A percentile compares a stretch with the other conserved stretches of the same genome.
phyloP scores from a whole-genome alignment of 768 basidiomycete genomes.

The Leucocoprinus birnbaumii region DNA sequence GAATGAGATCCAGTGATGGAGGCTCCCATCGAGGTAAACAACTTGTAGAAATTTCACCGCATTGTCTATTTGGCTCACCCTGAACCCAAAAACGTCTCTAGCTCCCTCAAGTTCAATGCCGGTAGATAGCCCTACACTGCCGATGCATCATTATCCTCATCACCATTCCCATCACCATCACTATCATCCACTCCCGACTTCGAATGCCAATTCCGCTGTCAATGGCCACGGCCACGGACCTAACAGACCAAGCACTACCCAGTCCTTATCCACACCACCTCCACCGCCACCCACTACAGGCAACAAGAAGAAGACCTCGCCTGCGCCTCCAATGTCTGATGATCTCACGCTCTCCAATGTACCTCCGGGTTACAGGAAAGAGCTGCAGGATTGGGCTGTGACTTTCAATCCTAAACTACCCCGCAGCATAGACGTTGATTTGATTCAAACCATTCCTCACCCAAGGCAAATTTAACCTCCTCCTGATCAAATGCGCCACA shows the following conservation, averaged over 20 bases:
- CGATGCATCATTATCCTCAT: background rate
- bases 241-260: background rate
- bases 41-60: background rate
- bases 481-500: background rate
- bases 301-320: background rate
- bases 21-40: background rate
- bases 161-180: background rate
- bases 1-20: background rate
- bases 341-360: conserved; percentile 40
- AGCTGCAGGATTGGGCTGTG: conserved; percentile 83
- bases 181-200: background rate
- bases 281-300: background rate
- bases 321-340: conserved; percentile 22
- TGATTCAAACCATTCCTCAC: conserved; percentile 80
- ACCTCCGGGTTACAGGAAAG: conserved; percentile 53
- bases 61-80: background rate
- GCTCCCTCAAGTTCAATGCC: background rate
- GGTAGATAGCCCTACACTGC: background rate
- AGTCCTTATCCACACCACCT: background rate
- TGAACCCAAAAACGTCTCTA: background rate
- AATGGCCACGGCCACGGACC: background rate
- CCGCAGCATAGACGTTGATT: conserved; percentile 64
- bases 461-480: conserved; percentile 52
- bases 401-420: conserved; percentile 78
- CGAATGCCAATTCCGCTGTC: background rate